phyloP scores from a whole-genome alignment of 2,329 filamentous ascomycete species.

The Zalaria obscura region DNA sequence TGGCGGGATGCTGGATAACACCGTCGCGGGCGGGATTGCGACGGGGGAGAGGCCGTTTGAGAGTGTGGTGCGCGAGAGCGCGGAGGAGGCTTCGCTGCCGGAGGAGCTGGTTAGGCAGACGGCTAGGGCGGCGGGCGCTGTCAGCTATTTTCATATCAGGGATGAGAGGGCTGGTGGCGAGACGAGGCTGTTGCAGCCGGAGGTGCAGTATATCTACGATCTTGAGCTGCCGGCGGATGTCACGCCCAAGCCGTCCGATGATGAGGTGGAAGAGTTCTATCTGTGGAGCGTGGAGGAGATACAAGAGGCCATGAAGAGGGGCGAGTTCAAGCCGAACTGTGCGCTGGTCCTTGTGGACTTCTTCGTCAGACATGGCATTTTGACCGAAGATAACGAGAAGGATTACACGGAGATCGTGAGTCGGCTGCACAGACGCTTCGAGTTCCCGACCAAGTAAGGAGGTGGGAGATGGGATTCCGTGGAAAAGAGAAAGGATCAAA shows the following conservation, averaged over 20 bases:
- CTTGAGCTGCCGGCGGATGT: constrained; percentile 58
- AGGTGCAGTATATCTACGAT: constrained; percentile 86
- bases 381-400: constrained; percentile 66
- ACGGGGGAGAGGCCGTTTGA: constrained; percentile 70
- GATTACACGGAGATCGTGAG: constrained; percentile 62
- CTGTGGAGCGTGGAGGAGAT: constrained; percentile 68
- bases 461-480: not conserved
- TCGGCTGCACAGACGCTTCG: constrained; percentile 63
- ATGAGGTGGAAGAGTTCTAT: constrained; percentile 76
- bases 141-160: constrained; percentile 77
- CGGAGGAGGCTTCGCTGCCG: constrained; percentile 75
- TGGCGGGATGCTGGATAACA: constrained; percentile 86
- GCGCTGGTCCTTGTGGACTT: constrained; percentile 76
- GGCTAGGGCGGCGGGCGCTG: constrained; percentile 48
- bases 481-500: too few relatives aligned
- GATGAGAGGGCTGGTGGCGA: constrained; percentile 67
- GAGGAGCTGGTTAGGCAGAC: constrained; percentile 50
- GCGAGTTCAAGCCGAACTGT: constrained; percentile 89
- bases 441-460: constrained; percentile 46
- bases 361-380: constrained; percentile 68
- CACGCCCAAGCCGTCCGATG: constrained; percentile 64
- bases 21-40: constrained; percentile 74
- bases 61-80: constrained; percentile 70
- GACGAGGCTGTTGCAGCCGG: constrained; percentile 70
- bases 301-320: constrained; percentile 50